Base-by-base conservation (phyloP, 495 filamentous ascomycete genomes). In the Terfezia claveryi region DNA sequence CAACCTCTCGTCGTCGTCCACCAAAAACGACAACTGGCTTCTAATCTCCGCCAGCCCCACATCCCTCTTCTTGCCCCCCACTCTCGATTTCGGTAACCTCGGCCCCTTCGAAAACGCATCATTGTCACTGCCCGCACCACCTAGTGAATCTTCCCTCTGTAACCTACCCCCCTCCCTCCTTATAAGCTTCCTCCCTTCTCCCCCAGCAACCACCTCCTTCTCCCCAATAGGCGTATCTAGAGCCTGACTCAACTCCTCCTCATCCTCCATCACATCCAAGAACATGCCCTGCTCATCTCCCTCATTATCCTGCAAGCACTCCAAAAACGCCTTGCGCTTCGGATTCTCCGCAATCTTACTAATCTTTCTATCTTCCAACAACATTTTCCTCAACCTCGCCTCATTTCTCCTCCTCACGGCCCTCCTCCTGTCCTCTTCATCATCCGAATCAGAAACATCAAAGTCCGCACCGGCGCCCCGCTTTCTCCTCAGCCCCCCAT, bases 301-400 rank as follows among this genome's bases (percentile, higher is more conserved):
- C 49, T 80, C 81, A 38, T 74, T 75, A 61, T 96, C 92, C 58
- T 94, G 88, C 53, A 99, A 82, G 9, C 86, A 82, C 55, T 75
- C 76, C 57, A 96, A 77, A 71, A 99, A 99, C 0, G 91, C 91
- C 12, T 78, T 71, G 61, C 86, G 87, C 66, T 88, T 87, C 11
- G 87, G 88, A 63, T 95, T 87, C 59, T 85, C 78, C 32, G 89
- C 87, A 54, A 99, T 82, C 64, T 87, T 85, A 58, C 80, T 85
- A 56, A 96, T 75, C 50, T 87, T 85, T 66, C 87, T 87, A 61
- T 98, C 88, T n/a, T 81, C 76, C 16, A 95, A 73, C 9, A 99
- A 73, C 14, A 86, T 83, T 62, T 83, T 86, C 51, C 86, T 81
- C 84, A 94, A 92, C 68, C 83, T 85, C 23, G 85, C 83, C 67